These are phyloP conservation scores for Botrytis deweyae DNA, from an alignment of 2,329 filamentous ascomycete genomes.

Conservation along the genomic window DNA sequence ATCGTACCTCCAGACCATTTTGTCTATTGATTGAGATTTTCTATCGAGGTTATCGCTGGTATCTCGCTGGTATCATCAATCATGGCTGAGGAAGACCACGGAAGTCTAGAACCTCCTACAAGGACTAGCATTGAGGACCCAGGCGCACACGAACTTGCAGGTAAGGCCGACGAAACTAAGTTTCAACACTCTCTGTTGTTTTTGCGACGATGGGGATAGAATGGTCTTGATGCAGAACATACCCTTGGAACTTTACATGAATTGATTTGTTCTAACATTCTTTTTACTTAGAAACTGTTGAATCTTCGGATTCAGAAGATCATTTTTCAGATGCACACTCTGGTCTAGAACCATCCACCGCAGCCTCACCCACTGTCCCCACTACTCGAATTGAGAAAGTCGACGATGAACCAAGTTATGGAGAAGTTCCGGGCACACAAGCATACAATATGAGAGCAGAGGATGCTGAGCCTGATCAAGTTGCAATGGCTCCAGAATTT, in stretches of 20 bases:
- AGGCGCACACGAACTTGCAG: constrained; percentile 57
- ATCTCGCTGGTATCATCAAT: constrained; percentile 13
- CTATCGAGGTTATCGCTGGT: constrained; percentile 9
- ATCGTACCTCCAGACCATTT: not conserved
- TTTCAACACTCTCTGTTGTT: not conserved
- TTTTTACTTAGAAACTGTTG: constrained; percentile 36
- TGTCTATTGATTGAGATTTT: not conserved
- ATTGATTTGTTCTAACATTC: not conserved
- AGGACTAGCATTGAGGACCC: constrained; percentile 51
- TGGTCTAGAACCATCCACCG: constrained; percentile 43
- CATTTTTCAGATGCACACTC: constrained; percentile 69
- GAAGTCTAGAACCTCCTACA: constrained; percentile 45
- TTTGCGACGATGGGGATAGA: not conserved
- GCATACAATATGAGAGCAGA: constrained; percentile 55
- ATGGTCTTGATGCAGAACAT: not conserved
- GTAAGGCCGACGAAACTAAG: constrained; percentile 41
- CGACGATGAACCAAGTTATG: constrained; percentile 57
- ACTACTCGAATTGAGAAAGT: constrained; percentile 59
- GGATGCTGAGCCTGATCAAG: constrained; percentile 61
- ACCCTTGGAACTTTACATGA: not conserved
- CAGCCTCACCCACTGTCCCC: constrained; percentile 51
- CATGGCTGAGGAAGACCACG: constrained; percentile 39
- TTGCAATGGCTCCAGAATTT: constrained; percentile 42
- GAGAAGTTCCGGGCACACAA: constrained; percentile 61
- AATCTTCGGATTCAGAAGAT: constrained; percentile 63